Conservation (phyloP, 148 eudicot genomes). For the Vaccinium vitisidaea region DNA sequence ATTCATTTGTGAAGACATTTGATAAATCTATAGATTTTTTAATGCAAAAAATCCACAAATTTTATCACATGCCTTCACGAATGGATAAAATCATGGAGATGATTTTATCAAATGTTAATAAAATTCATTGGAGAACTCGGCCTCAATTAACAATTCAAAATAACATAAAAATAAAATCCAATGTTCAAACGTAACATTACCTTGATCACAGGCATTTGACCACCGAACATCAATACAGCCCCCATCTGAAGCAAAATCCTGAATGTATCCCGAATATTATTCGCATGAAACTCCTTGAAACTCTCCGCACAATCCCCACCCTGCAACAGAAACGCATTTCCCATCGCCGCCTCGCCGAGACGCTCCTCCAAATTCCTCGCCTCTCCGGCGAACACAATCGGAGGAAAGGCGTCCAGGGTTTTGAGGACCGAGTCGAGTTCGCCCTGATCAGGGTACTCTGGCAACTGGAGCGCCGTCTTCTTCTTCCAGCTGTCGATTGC, state of each 20-base stretch:
- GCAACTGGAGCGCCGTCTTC: slow-evolving; percentile 44
- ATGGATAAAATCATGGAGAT: no score
- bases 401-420: slow-evolving; percentile 44
- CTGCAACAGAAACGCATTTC: slow-evolving; percentile 47
- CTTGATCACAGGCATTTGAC: slow-evolving; percentile 55
- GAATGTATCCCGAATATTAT: slow-evolving; percentile 49
- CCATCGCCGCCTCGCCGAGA: slow-evolving; percentile 50
- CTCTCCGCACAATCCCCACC: slow-evolving; percentile 63
- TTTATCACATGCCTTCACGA: no score
- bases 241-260: slow-evolving; percentile 56
- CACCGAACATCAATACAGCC: slow-evolving; percentile 49
- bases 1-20: no score
- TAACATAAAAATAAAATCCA: not conserved
- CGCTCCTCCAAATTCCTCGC: slow-evolving; percentile 44
- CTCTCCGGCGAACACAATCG: slow-evolving; percentile 54
- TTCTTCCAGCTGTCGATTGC: slow-evolving; percentile 39
- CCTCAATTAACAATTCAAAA: not conserved
- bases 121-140: no score
- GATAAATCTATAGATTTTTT: no score
- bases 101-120: no score
- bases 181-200: slow-evolving; percentile 11
- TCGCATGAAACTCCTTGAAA: slow-evolving; percentile 51
- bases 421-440: slow-evolving; percentile 39
- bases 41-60: no score
- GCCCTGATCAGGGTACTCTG: slow-evolving; percentile 41